Evolutionary conservation across 441 rosid species (phyloP).

Genomic region (Cnidoscolus chayamansa): DNA sequence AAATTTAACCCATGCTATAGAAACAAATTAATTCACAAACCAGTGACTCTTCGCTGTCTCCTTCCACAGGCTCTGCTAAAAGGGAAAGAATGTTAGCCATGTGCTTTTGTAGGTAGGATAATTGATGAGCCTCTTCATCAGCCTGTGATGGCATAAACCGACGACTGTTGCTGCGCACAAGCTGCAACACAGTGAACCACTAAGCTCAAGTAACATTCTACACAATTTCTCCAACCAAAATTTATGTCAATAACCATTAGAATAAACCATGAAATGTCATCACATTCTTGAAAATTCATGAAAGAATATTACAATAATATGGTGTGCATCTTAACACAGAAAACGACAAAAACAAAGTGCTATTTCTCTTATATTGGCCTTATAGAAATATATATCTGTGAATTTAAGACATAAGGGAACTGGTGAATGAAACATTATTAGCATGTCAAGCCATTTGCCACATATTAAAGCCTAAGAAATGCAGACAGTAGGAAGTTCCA

Average conservation of each 20-base stretch:
- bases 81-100: slow-evolving; percentile 79
- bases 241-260: neutral
- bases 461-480: neutral
- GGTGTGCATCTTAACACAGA: neutral
- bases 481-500: neutral
- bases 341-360: neutral
- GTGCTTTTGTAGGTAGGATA: slow-evolving; percentile 94
- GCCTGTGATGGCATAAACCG: slow-evolving; percentile 93
- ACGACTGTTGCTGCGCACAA: slow-evolving; percentile 95
- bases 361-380: neutral
- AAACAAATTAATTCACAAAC: slow-evolving; percentile 42
- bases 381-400: neutral
- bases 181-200: slow-evolving; percentile 48
- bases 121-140: slow-evolving; percentile 96
- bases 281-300: slow-evolving; percentile 1
- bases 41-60: slow-evolving; percentile 84
- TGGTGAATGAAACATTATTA: neutral
- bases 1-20: slow-evolving; percentile 18
- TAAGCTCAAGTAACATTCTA: slow-evolving; percentile 18
- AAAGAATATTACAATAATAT: neutral
- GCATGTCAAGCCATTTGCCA: neutral
- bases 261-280: neutral
- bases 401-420: neutral
- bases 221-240: slow-evolving; percentile 4
- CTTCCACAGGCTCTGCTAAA: slow-evolving; percentile 84